Conservation (phyloP, 148 eudicot species). For the Rhododendron griersonianum region DNA sequence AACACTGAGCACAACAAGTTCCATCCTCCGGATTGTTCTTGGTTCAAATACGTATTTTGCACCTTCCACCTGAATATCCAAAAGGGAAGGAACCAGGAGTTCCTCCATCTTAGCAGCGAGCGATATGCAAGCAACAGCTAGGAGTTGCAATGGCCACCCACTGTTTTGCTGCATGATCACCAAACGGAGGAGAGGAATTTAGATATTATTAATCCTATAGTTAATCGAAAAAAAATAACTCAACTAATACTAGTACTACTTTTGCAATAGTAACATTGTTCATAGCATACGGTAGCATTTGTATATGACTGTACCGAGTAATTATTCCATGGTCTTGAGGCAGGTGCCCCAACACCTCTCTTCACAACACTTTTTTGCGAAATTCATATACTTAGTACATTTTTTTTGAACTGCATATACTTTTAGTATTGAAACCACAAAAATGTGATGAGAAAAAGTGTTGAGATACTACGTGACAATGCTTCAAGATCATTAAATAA, state of each 20-base stretch:
- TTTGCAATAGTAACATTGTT: too few relatives aligned
- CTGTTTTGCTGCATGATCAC: slow-evolving; percentile 60
- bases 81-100: slow-evolving; percentile 83
- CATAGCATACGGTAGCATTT: too few relatives aligned
- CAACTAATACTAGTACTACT: background rate
- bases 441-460: too few relatives aligned
- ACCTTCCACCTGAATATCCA: slow-evolving; percentile 88
- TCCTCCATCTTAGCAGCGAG: slow-evolving; percentile 99
- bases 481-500: too few relatives aligned
- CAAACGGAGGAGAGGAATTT: background rate
- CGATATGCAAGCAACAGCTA: slow-evolving; percentile 91
- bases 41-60: slow-evolving; percentile 70
- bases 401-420: too few relatives aligned
- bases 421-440: too few relatives aligned
- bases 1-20: slow-evolving; percentile 63
- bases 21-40: slow-evolving; percentile 77
- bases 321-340: too few relatives aligned
- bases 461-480: too few relatives aligned
- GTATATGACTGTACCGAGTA: too few relatives aligned
- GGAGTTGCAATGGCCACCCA: slow-evolving; percentile 92
- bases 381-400: too few relatives aligned
- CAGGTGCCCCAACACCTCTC: too few relatives aligned
- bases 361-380: too few relatives aligned
- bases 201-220: background rate
- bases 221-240: background rate